phyloP scores from a whole-genome alignment of 2,329 filamentous ascomycete species.

The Remersonia thermophila region DNA sequence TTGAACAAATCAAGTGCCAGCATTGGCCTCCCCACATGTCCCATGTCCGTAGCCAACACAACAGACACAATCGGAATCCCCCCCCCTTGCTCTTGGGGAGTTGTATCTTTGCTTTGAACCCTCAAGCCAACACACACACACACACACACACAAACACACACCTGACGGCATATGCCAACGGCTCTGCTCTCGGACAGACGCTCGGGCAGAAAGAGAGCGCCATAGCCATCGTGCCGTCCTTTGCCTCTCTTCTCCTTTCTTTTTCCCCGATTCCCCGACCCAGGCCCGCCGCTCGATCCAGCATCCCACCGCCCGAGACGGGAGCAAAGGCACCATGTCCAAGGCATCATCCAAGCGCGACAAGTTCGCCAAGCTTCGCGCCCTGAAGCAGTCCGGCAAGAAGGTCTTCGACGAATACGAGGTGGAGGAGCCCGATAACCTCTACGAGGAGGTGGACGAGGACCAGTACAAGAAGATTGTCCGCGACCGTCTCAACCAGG shows the following conservation, averaged over 20 bases:
- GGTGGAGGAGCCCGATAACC: slow-evolving; percentile 66
- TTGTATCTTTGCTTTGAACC: too few species aligned
- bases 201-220: too few species aligned
- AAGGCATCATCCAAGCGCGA: slow-evolving; percentile 33
- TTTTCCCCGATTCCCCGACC: not conserved
- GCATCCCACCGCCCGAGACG: not conserved
- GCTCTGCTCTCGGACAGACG: too few species aligned
- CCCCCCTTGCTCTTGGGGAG: too few species aligned
- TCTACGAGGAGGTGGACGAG: slow-evolving; percentile 96
- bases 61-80: too few species aligned
- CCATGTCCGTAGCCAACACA: not conserved
- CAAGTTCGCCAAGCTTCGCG: slow-evolving; percentile 66
- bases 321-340: slow-evolving; percentile 24
- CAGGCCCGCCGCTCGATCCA: not conserved
- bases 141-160: too few species aligned
- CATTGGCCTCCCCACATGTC: not conserved
- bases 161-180: too few species aligned
- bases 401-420: slow-evolving; percentile 81
- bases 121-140: too few species aligned
- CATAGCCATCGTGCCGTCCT: too few species aligned
- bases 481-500: slow-evolving; percentile 72
- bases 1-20: slow-evolving; percentile 7
- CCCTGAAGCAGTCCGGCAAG: slow-evolving; percentile 78
- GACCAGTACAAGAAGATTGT: slow-evolving; percentile 96
- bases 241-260: not conserved